A percentile compares a stretch with the other conserved stretches of the same genome.
phyloP scores from a whole-genome alignment of 352 stramenopile genomes.

The Globisporangium parvum region DNA sequence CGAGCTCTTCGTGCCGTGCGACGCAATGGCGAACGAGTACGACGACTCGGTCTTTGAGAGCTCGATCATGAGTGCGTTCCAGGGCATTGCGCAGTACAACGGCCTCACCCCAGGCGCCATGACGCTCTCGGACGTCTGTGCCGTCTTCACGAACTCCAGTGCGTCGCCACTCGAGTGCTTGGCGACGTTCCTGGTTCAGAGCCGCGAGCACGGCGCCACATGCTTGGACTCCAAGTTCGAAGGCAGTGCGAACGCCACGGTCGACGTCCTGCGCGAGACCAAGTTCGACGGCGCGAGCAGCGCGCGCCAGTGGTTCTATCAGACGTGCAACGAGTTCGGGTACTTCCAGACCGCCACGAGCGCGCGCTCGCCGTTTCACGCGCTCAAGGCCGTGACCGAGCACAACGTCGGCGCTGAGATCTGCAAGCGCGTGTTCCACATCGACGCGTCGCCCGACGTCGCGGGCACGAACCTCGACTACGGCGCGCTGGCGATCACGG shows the following conservation, averaged over 20 bases:
- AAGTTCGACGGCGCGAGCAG: conserved; percentile 67
- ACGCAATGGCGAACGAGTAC: conserved; percentile 71
- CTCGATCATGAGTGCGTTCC: conserved; percentile 72
- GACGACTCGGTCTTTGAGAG: conserved; percentile 77
- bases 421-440: conserved; percentile 79
- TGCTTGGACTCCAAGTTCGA: conserved; percentile 82
- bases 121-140: conserved; percentile 61
- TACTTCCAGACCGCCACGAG: conserved; percentile 82
- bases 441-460: conserved; percentile 52
- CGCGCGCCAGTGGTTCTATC: conserved; percentile 80
- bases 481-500: conserved; percentile 65
- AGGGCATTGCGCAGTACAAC: conserved; percentile 79
- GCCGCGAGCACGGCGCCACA: conserved; percentile 26
- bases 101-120: conserved; percentile 32
- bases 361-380: conserved; percentile 50
- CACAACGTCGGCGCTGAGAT: conserved; percentile 67
- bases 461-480: conserved; percentile 69
- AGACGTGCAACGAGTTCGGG: conserved; percentile 88
- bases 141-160: conserved; percentile 38
- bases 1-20: conserved; percentile 55
- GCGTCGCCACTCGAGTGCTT: conserved; percentile 30
- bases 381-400: conserved; percentile 62
- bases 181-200: conserved; percentile 51
- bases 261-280: conserved; percentile 53
- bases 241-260: conserved; percentile 49